A percentile compares a stretch with the other conserved stretches of the same genome.
Evolutionary conservation across 257 asterid genomes (phyloP).

Genomic region (Capsicum rhomboideum): DNA sequence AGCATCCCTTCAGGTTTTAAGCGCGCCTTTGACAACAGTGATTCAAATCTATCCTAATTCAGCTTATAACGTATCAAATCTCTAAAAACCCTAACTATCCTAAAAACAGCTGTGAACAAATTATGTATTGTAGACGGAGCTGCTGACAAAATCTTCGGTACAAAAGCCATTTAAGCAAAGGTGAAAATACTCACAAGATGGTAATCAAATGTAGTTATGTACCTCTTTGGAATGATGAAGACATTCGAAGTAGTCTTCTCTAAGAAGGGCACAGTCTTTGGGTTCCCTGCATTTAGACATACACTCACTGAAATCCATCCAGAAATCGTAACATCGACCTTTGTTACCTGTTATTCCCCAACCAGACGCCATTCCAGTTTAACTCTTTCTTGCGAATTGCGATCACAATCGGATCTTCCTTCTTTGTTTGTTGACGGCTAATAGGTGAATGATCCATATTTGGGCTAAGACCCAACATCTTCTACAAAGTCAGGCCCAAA

Average conservation of each 20-base stretch:
- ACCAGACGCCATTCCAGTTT: slow-evolving; percentile 68
- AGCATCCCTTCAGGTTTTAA: no score
- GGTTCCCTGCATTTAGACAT: slow-evolving; percentile 94
- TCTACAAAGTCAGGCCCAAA: neutral
- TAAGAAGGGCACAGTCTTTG: slow-evolving; percentile 76
- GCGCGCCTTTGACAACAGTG: no score
- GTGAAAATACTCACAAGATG: neutral
- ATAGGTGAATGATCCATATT: neutral
- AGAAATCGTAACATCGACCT: slow-evolving; percentile 95
- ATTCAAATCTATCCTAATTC: no score
- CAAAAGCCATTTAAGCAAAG: neutral
- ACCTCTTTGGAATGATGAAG: slow-evolving; percentile 98
- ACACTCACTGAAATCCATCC: slow-evolving; percentile 95
- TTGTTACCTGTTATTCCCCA: slow-evolving; percentile 98
- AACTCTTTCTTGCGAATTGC: neutral
- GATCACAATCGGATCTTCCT: neutral
- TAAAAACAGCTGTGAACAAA: no score
- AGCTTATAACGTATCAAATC: no score
- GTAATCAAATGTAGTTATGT: neutral
- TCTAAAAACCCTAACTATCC: no score
- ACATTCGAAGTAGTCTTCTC: slow-evolving; percentile 96
- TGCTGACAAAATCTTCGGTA: neutral
- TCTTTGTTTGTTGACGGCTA: neutral
- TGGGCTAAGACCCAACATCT: neutral
- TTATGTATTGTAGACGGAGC: neutral